phyloP scores from a whole-genome alignment of 108 stramenopile species.

The Bacterosira constricta region DNA sequence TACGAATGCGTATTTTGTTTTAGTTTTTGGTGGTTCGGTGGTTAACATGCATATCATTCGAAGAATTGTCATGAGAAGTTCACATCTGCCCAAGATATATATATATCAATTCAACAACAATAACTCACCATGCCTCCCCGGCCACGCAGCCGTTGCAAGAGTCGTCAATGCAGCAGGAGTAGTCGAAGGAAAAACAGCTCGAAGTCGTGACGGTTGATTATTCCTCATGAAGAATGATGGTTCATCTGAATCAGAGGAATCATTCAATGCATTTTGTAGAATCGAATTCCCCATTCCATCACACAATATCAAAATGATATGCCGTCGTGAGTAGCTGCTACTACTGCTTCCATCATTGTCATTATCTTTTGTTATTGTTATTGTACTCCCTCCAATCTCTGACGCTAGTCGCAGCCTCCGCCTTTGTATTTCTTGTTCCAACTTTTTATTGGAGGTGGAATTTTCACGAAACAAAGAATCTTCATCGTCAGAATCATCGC shows the following conservation, averaged over 20 bases:
- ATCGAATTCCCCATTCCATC: conserved; percentile 44
- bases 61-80: no score
- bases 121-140: conserved; percentile 15
- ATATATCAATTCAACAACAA: neutral
- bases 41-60: no score
- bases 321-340: neutral
- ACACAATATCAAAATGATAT: conserved; percentile 35
- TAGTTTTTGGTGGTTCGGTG: no score
- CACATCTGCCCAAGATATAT: no score
- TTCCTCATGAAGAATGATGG: conserved; percentile 16
- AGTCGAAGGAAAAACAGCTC: conserved; percentile 43
- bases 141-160: conserved; percentile 35
- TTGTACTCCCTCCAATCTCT: conserved; percentile 24
- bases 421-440: conserved; percentile 10
- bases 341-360: neutral
- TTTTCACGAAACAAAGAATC: no score
- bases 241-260: neutral
- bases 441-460: no score
- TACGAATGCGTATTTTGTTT: no score
- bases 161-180: conserved; percentile 42
- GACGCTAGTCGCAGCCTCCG: conserved; percentile 14
- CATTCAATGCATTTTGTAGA: conserved; percentile 5
- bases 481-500: neutral
- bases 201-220: conserved; percentile 17
- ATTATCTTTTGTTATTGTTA: no score